phyloP scores from a whole-genome alignment of 2,329 filamentous ascomycete species.

The Paraphoma chrysanthemicola region DNA sequence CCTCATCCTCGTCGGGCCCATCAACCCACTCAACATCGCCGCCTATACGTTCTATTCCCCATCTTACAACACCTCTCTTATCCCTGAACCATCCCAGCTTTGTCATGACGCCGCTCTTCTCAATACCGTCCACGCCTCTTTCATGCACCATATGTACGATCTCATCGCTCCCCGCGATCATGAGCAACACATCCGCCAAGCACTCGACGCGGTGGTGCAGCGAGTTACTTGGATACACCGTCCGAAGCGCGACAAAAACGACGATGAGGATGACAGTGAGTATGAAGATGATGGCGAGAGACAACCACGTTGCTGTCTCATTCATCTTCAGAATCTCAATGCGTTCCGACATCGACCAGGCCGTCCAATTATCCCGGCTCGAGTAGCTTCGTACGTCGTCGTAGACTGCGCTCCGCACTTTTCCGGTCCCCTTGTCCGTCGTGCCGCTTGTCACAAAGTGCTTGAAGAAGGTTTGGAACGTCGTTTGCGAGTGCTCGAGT shows the following conservation, averaged over 20 bases:
- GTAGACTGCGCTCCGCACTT: conserved; percentile 8
- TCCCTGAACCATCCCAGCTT: conserved; percentile 22
- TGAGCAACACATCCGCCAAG: conserved; percentile 13
- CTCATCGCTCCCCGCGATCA: conserved; percentile 13
- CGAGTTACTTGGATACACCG: conserved; percentile 1
- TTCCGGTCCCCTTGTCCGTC: neutral
- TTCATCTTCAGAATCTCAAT: conserved; percentile 13
- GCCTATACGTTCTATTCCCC: conserved; percentile 20
- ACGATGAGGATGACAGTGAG: conserved; percentile 11
- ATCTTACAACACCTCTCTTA: conserved; percentile 10
- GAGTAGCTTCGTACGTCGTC: neutral
- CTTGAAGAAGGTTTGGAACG: conserved; percentile 41
- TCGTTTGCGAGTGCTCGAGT: conserved; percentile 18
- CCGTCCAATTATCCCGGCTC: too few species aligned
- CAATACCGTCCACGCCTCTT: neutral
- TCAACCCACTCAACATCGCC: conserved; percentile 10
- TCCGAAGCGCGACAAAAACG: conserved; percentile 7
- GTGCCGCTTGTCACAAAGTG: conserved; percentile 25
- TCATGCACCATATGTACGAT: conserved; percentile 6
- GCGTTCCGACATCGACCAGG: neutral
- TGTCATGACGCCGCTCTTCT: conserved; percentile 5
- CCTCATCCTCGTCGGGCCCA: neutral
- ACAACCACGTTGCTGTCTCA: conserved; percentile 13
- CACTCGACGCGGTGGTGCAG: conserved; percentile 8
- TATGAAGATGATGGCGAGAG: conserved; percentile 8